Base-by-base conservation (phyloP, 2,329 filamentous ascomycete species). In the Diaporthe capsici region DNA sequence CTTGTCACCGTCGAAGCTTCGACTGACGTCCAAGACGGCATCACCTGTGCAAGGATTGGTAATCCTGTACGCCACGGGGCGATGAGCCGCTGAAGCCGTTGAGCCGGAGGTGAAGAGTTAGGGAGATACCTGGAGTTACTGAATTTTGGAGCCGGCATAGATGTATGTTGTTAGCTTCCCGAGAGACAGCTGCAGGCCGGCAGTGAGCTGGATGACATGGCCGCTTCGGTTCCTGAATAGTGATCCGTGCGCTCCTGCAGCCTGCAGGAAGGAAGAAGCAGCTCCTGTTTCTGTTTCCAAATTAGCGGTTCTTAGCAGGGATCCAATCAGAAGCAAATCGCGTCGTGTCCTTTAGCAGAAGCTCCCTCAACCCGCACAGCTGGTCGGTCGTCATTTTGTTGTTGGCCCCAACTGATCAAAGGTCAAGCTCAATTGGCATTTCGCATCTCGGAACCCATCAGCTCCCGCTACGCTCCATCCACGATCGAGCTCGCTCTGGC, bases 281-380 rank as follows among this genome's bases (percentile, higher is more conserved):
- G 53, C 34, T 63, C 57, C 53, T 53, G 60, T 42, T 28, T 17
- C 60, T 53, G 60, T 49, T 28, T n/a, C 60, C 53, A 47, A 51
- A 68, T 58, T 42, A 75, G 55, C 63, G 37, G 31, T 55, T 58
- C 70, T 65, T 57, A 73, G 74, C 74, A 79, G 79, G 79, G 80
- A 68, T 76, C 81, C 84, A 85, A 84, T 85, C 79, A 83, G 78
- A 82, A 79, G 80, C 81, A 80, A 84, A 83, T 84, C 85, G 85
- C 84, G 84, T 85, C 84, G 84, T 86, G 84, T 86, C 84, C 84
- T 86, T 81, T 82, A 70, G 65, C 65, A 70, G 49, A 9, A 70
- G 65, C 76, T 57, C 67, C 57, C 53, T 70, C 39, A 49, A 42
- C 53, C 55, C 65, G 22, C 13, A 68, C 15, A 55, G 65, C 65